Conservation (phyloP, 2,329 filamentous ascomycete genomes). For the Tolypocladium nubicola region DNA sequence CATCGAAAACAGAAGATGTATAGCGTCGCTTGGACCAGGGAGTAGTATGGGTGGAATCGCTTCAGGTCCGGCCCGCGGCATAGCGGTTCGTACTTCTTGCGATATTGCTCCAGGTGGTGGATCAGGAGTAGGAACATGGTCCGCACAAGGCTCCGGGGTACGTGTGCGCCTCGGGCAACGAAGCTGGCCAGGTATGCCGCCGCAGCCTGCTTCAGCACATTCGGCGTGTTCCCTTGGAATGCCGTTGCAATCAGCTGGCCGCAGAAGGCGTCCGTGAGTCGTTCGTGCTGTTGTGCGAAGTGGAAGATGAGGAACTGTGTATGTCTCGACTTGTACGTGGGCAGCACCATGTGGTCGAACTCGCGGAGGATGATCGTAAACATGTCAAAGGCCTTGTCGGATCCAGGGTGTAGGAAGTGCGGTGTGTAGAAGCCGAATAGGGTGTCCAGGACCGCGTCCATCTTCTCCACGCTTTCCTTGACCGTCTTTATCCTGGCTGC, state of each 20-base stretch:
- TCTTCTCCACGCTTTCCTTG: constrained; percentile 76
- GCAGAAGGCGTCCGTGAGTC: constrained; percentile 73
- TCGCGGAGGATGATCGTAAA: constrained; percentile 75
- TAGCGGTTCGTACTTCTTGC: constrained; percentile 57
- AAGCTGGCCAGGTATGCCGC: constrained; percentile 92
- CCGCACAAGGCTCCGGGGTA: constrained; percentile 66
- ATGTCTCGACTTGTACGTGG: constrained; percentile 84
- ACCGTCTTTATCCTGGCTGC: constrained; percentile 57
- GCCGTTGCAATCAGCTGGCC: constrained; percentile 50
- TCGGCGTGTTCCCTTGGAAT: constrained; percentile 53
- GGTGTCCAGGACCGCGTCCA: constrained; percentile 81
- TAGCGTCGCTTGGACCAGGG: constrained; percentile 75
- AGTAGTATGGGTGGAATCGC: constrained; percentile 77
- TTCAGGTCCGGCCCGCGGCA: constrained; percentile 80
- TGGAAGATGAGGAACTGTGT: constrained; percentile 95
- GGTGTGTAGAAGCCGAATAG: constrained; percentile 77
- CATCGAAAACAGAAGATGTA: constrained; percentile 98
- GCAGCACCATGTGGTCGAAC: constrained; percentile 79
- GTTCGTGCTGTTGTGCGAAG: constrained; percentile 73
- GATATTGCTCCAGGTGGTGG: constrained; percentile 64
- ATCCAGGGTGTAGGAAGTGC: constrained; percentile 58
- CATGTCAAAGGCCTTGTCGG: constrained; percentile 57
- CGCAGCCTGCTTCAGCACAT: constrained; percentile 70
- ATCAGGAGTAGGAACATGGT: constrained; percentile 74
- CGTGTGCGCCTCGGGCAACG: constrained; percentile 77